These are phyloP conservation scores for Babesia gibsoni DNA, from an alignment of 169 alveolate species.

Conservation along the genomic window DNA sequence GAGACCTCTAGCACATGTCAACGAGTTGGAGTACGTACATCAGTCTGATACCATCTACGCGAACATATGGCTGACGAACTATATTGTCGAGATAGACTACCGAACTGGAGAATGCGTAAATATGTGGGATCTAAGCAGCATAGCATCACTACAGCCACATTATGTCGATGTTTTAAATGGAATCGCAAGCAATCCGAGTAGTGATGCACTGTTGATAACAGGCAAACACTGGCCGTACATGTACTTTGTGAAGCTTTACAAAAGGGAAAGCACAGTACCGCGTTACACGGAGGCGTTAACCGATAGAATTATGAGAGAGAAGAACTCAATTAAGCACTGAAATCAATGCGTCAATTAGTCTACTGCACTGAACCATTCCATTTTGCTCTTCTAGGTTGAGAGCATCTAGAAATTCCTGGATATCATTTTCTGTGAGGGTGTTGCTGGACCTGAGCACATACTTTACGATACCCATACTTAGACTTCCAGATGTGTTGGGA, in stretches of 20 bases:
- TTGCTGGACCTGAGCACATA: conserved; percentile 29
- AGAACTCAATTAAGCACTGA: neutral
- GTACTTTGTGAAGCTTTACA: neutral
- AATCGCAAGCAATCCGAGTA: conserved; percentile 17
- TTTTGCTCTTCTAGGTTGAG: conserved; percentile 3
- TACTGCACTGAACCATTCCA: neutral
- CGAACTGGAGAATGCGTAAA: conserved; percentile 42
- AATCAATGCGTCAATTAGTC: conserved; percentile 8
- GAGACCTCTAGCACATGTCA: conserved; percentile 19
- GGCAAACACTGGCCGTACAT: conserved; percentile 30
- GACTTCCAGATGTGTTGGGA: conserved; percentile 1
- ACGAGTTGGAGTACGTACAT: conserved; percentile 66
- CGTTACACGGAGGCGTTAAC: neutral
- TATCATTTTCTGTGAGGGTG: conserved; percentile 7
- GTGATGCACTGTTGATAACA: neutral
- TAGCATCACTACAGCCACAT: neutral
- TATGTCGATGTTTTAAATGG: conserved; percentile 23
- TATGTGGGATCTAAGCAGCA: conserved; percentile 30
- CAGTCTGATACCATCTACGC: conserved; percentile 41
- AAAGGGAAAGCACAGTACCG: neutral
- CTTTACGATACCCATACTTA: conserved; percentile 10
- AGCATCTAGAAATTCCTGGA: conserved; percentile 2
- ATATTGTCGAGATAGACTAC: conserved; percentile 47
- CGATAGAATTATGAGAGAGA: neutral
- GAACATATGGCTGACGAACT: conserved; percentile 58